A percentile compares a stretch with the other conserved stretches of the same genome.
Conservation (phyloP, 257 asterid genomes). For the Solanum pinnatisectum region DNA sequence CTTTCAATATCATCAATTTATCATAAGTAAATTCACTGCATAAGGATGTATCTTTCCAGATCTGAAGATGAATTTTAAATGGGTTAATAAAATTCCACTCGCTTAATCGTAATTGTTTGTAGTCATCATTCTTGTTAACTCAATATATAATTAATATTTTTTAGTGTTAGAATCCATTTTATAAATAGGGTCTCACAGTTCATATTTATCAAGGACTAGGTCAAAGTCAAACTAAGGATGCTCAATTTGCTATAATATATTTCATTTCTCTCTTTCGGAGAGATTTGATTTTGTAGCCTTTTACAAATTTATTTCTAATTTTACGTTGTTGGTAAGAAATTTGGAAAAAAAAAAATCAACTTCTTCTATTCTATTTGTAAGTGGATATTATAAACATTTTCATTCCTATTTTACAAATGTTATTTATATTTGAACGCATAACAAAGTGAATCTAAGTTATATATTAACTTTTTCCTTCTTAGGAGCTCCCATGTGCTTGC, state of each 20-base stretch:
- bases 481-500: no score
- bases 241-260: not conserved
- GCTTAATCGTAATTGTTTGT: not conserved
- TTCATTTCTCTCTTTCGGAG: no score
- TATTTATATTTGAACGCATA: no score
- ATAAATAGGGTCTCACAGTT: not conserved
- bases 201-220: not conserved
- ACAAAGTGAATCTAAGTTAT: no score
- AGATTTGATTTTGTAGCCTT: not conserved
- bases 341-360: rapidly evolving
- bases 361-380: no score
- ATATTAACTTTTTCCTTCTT: no score
- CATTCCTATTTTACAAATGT: no score
- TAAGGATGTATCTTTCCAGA: no score
- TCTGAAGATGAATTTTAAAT: not conserved
- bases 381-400: not conserved
- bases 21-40: no score
- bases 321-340: no score
- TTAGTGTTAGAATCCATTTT: not conserved
- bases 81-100: not conserved
- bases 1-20: not conserved
- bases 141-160: not conserved
- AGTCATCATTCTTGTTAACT: not conserved
- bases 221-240: not conserved
- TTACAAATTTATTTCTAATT: no score